A percentile compares a stretch with the other conserved stretches of the same genome.
Evolutionary conservation across 2,329 filamentous ascomycete genomes (phyloP).

Genomic region (Fusarium armeniacum): DNA sequence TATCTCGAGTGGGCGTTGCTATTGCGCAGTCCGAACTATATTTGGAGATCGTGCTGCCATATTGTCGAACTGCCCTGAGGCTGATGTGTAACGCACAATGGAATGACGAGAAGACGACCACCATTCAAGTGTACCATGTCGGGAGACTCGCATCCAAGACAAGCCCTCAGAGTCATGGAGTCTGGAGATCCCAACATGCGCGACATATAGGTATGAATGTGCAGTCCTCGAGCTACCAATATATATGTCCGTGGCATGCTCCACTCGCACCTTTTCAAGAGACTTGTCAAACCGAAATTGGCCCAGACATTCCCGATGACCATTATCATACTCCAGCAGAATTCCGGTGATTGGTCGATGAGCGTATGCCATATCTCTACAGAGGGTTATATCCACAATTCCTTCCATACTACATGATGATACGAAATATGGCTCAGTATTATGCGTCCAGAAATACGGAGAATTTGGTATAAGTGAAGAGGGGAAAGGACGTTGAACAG

Average conservation of each 20-base stretch:
- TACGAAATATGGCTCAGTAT: slow-evolving; percentile 19
- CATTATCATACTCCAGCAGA: slow-evolving; percentile 20
- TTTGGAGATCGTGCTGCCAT: not conserved
- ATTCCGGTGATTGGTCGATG: slow-evolving; percentile 19
- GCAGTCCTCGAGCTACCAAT: too few species aligned
- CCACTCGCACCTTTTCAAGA: slow-evolving; percentile 7
- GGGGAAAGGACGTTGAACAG: slow-evolving; percentile 14
- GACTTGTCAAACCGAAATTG: slow-evolving; percentile 27
- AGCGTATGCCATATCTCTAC: slow-evolving; percentile 14
- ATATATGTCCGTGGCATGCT: too few species aligned
- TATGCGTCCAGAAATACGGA: slow-evolving; percentile 21
- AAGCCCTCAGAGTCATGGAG: not conserved
- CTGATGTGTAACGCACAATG: not conserved
- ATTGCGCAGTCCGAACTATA: too few species aligned
- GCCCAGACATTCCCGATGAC: slow-evolving; percentile 26
- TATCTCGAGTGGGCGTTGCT: too few species aligned
- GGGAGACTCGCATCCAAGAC: not conserved
- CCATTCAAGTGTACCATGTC: not conserved
- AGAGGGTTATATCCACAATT: slow-evolving; percentile 18
- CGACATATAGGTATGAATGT: too few species aligned
- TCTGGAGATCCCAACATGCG: too few species aligned
- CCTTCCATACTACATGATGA: slow-evolving; percentile 30
- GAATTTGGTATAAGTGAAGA: slow-evolving; percentile 14
- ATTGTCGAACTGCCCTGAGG: not conserved
- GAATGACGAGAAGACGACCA: not conserved